These are phyloP conservation scores for Debaryomyces sp. DNA, from an alignment of 1,139 yeast genomes.

Conservation along the genomic window DNA sequence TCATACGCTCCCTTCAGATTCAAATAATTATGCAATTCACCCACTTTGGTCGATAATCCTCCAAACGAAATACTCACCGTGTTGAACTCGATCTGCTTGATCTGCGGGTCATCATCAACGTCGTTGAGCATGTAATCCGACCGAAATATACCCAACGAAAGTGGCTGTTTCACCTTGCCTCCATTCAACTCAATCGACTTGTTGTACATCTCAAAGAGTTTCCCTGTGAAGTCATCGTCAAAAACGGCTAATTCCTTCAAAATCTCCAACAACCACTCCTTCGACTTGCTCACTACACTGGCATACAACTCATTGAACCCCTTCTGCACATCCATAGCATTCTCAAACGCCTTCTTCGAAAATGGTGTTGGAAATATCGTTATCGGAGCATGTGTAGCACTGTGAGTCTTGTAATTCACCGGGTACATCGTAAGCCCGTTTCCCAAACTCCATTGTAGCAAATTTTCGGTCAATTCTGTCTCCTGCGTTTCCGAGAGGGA, in stretches of 20 bases:
- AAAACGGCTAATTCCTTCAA: conserved; percentile 56
- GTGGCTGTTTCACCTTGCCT: conserved; percentile 54
- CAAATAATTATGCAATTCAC: conserved; percentile 69
- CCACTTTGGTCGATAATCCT: conserved; percentile 81
- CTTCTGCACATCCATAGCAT: conserved; percentile 69
- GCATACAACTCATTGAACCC: conserved; percentile 76
- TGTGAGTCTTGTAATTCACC: conserved; percentile 47
- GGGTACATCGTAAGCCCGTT: conserved; percentile 84
- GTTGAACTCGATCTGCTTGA: conserved; percentile 95
- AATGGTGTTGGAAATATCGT: conserved; percentile 92
- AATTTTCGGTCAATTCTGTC: conserved; percentile 36
- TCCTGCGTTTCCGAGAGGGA: conserved; percentile 29
- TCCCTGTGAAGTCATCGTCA: conserved; percentile 83
- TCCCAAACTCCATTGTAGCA: conserved; percentile 76
- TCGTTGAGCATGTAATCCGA: conserved; percentile 85
- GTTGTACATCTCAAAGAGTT: conserved; percentile 61
- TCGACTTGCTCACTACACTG: conserved; percentile 53
- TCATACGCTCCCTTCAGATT: conserved; percentile 60
- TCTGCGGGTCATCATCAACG: conserved; percentile 35
- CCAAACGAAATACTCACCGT: conserved; percentile 96
- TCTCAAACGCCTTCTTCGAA: conserved; percentile 64
- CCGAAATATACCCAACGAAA: conserved; percentile 83
- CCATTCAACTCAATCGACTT: conserved; percentile 51
- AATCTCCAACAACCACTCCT: conserved; percentile 62
- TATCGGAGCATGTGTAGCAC: conserved; percentile 76